phyloP scores from a whole-genome alignment of 345 rosid species.

The Durio zibethinus region DNA sequence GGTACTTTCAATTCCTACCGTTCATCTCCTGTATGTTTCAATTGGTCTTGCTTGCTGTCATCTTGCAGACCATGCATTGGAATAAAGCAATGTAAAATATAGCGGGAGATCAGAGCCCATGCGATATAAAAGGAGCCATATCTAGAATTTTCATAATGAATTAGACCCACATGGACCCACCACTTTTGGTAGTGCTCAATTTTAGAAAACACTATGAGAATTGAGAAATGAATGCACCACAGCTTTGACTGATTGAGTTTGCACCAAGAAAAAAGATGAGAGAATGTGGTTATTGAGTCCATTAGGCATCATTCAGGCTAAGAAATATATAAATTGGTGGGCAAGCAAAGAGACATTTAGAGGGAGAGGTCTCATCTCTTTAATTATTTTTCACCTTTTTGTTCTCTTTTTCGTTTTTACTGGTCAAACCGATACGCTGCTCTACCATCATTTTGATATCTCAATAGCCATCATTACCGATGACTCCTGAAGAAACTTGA shows the following conservation, averaged over 20 bases:
- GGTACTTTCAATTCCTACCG: background rate
- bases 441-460: conserved; percentile 36
- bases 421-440: conserved; percentile 28
- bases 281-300: conserved; percentile 24
- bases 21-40: background rate
- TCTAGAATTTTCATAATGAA: background rate
- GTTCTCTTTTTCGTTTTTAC: background rate
- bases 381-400: conserved; percentile 2
- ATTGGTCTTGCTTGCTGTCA: background rate
- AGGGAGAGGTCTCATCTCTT: background rate
- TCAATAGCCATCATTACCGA: conserved; percentile 27
- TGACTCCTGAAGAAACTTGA: background rate
- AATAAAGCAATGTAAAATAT: background rate
- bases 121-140: background rate
- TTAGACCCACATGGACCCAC: background rate
- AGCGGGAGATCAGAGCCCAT: background rate
- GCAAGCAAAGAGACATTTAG: conserved; percentile 17
- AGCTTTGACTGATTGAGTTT: background rate
- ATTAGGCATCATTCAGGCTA: conserved; percentile 36
- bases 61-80: background rate
- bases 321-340: conserved; percentile 32
- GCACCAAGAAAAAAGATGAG: conserved; percentile 10
- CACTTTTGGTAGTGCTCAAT: background rate
- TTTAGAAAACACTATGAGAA: background rate
- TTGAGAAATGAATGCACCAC: background rate